Evolutionary conservation across 257 asterid species (phyloP), one percentile per base, ranked within the genome.

Genomic region (Solanum microdontum): DNA sequence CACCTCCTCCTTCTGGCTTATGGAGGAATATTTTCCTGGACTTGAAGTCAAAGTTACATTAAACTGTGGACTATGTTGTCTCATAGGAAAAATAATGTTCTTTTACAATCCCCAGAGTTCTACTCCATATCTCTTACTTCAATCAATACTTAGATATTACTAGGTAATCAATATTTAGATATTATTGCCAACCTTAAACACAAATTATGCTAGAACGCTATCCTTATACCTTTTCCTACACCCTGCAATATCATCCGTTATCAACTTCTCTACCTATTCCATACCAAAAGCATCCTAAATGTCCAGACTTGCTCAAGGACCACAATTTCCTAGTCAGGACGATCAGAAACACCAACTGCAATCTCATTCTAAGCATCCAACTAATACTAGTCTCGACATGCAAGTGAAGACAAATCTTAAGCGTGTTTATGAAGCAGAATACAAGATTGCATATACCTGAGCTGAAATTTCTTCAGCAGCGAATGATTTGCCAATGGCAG

Each of bases 391-490:
- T 19, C 64, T n/a, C 14, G 9, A 64, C n/a, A 84, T 60, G 60
- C 30, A 36, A 58, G 45, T 11, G 11, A 34, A 39, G 33, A n/a
- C 12, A 69, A 39, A 68, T 33, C 58, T 2, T 69, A 85, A 24
- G 33, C 24, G 69, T 48, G 39, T n/a, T 19, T 26, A 23, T 7
- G 58, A 72, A 55, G 40, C 32, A 58, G 66, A 72, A 48, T 5
- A 32, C 33, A 43, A 87, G 11, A 4, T 13, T 37, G 37, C 11
- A 43, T 32, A 87, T 79, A 95, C 98, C 98, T 95, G 98, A 12
- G 98, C 98, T 2, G 98, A 95, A 69, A 95, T 95, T 89, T 95
- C 98, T 93, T 95, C 98, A 73, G 98, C 98, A 0, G 98, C 98
- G 72, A 95, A 95, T 92, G 87, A 94, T 51, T 94, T 94, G 58